Conservation (phyloP, 768 basidiomycete species). For the Trametopsis cervina region DNA sequence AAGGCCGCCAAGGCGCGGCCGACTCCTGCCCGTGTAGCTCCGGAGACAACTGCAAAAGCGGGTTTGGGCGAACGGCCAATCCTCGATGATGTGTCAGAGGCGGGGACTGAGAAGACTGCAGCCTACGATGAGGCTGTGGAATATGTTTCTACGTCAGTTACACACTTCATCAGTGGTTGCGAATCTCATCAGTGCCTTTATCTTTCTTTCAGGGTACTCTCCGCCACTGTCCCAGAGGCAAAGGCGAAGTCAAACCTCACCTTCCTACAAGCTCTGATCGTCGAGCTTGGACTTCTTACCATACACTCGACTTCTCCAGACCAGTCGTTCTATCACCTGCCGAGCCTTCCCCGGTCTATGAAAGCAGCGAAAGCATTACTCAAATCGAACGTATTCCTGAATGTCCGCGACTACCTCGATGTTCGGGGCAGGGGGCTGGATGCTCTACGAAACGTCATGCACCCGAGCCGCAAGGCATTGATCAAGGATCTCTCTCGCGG, state of each 20-base stretch:
- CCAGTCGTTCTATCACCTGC: slow-evolving; percentile 32
- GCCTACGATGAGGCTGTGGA: slow-evolving; percentile 49
- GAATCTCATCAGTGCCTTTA: not conserved
- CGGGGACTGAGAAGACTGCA: slow-evolving; percentile 31
- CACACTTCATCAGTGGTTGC: no score
- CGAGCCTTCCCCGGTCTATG: slow-evolving; percentile 49
- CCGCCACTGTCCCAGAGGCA: slow-evolving; percentile 34
- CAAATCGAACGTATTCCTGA: slow-evolving; percentile 61
- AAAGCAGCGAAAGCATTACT: slow-evolving; percentile 62
- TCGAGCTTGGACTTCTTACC: slow-evolving; percentile 57
- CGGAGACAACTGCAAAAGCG: not conserved
- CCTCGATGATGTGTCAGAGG: slow-evolving; percentile 46
- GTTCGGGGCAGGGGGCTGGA: slow-evolving; percentile 56
- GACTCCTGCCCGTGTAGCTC: not conserved
- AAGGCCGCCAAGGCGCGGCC: not conserved
- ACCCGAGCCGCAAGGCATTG: slow-evolving; percentile 53
- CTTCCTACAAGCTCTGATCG: slow-evolving; percentile 65
- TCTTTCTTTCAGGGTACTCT: slow-evolving; percentile 35
- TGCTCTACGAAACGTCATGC: slow-evolving; percentile 54
- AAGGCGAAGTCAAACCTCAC: slow-evolving; percentile 44
- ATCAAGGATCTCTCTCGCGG: slow-evolving; percentile 44
- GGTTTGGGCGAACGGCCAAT: slow-evolving; percentile 35
- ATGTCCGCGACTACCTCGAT: slow-evolving; percentile 67
- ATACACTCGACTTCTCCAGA: slow-evolving; percentile 3
- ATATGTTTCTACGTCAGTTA: slow-evolving; percentile 56